Conservation (phyloP, 2,329 filamentous ascomycete genomes). For the Monilinia fructicola region DNA sequence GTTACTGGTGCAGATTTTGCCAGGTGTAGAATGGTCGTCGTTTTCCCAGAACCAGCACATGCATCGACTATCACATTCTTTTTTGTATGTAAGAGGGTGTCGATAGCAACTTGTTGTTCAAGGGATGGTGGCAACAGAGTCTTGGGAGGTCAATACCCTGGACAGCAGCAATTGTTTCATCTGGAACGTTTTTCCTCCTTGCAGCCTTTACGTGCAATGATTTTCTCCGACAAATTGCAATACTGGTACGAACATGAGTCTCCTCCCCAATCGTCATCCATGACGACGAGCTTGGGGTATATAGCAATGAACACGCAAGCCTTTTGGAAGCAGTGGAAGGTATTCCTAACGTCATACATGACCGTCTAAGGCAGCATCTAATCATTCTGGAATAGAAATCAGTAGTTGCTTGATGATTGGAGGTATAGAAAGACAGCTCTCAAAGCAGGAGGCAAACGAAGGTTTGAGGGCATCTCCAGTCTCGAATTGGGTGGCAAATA, state of each 20-base stretch:
- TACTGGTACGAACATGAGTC: not conserved
- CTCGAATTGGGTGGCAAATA: conserved; percentile 1
- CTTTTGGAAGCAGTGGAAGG: not conserved
- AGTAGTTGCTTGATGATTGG: not conserved
- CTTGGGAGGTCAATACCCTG: not conserved
- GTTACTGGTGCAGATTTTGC: conserved; percentile 13
- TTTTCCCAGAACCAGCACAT: conserved; percentile 22
- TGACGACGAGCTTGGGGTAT: not conserved
- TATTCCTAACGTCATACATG: not conserved
- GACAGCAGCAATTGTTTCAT: not conserved
- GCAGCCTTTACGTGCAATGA: not conserved
- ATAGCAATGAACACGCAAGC: not conserved
- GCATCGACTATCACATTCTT: conserved; percentile 18
- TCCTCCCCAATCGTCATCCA: not conserved
- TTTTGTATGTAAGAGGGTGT: conserved; percentile 18
- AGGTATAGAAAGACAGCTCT: not conserved
- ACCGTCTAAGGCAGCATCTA: not conserved
- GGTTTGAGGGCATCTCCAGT: not conserved
- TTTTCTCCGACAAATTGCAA: not conserved
- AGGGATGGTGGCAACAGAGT: conserved; percentile 16
- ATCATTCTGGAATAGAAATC: not conserved
- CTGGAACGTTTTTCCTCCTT: not conserved
- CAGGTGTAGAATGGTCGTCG: conserved; percentile 16
- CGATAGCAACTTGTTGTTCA: conserved; percentile 19
- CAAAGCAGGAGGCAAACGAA: not conserved